Evolutionary conservation across 176 grass and related monocot species (phyloP).

Genomic region (Guadua angustifolia): DNA sequence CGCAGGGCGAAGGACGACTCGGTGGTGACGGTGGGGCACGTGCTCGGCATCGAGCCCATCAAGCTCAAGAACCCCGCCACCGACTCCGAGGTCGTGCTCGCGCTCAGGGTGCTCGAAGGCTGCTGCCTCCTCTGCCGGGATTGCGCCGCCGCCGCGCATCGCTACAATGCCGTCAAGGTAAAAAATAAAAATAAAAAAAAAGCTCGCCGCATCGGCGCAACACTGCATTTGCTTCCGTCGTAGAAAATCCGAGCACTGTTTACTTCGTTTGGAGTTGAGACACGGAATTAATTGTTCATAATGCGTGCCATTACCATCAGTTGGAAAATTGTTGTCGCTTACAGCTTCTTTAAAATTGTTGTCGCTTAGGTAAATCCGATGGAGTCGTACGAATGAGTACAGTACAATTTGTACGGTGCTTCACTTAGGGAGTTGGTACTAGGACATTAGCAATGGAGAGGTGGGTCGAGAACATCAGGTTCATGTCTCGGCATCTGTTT

Average conservation of each 20-base stretch:
- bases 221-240: not conserved
- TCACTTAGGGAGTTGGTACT: not conserved
- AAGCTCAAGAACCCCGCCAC: constrained; percentile 57
- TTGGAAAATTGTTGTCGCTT: constrained; percentile 21
- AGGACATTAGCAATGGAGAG: not conserved
- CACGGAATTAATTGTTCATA: not conserved
- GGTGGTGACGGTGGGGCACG: constrained; percentile 44
- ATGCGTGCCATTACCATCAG: not conserved
- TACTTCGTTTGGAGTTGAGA: not conserved
- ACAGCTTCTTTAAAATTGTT: too few species aligned
- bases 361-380: constrained; percentile 3
- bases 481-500: not conserved
- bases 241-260: not conserved
- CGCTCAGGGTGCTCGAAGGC: constrained; percentile 62
- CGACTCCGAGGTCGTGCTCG: constrained; percentile 58
- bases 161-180: constrained; percentile 66
- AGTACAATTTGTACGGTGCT: not conserved
- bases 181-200: too few species aligned
- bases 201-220: not conserved
- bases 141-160: constrained; percentile 54
- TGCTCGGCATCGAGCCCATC: constrained; percentile 52
- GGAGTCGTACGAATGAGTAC: not conserved
- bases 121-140: constrained; percentile 63
- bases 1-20: constrained; percentile 37
- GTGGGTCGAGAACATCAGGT: not conserved